Evolutionary conservation across 768 basidiomycete species (phyloP), one percentile per base, ranked within the genome.

Genomic region (Naganishia friedmannii): DNA sequence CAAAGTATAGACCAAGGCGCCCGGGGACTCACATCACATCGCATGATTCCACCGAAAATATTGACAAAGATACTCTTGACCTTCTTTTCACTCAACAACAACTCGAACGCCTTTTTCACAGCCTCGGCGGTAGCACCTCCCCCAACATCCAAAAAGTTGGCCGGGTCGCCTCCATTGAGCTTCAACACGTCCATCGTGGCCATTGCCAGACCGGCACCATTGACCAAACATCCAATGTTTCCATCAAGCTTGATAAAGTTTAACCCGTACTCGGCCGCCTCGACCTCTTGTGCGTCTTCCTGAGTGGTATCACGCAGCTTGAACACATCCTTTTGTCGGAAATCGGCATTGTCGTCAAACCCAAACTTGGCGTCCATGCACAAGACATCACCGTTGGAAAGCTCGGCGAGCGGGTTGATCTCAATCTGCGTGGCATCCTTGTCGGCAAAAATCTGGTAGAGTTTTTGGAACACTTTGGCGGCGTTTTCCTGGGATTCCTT

Each of bases 351-450:
- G 81, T 99, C 96, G 77, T 99, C 96, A 77, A 99, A 99, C n/a
- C 93, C 93, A 72, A 98, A 92, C 82, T 99, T 99, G 80, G 96
- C 96, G 82, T 99, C 96, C 96, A 99, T 98, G 84, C 95, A 98
- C 60, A 98, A 88, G 65, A 99, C 94, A 71, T 86, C 86, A 9
- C 96, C 96, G 76, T 97, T 93, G 17, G 84, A 86, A 32, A 94
- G 90, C 82, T 97, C 88, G 1, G 93, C 92, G 85, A 99, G 85
- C 23, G 96, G 96, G 83, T 99, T 99, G 81, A 99, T 99, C 84
- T 99, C 96, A 76, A 99, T 96, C 82, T 98, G 96, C 17, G 95
- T 98, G 0, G 96, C 93, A 79, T 99, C 96, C 84, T 94, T 98
- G 70, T 97, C 94, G 83, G 93, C 96, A 87, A 96, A 98, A 78